A percentile compares a stretch with the other conserved stretches of the same genome.
Evolutionary conservation across 108 stramenopile genomes (phyloP).

Genomic region (Nitzschia palea): DNA sequence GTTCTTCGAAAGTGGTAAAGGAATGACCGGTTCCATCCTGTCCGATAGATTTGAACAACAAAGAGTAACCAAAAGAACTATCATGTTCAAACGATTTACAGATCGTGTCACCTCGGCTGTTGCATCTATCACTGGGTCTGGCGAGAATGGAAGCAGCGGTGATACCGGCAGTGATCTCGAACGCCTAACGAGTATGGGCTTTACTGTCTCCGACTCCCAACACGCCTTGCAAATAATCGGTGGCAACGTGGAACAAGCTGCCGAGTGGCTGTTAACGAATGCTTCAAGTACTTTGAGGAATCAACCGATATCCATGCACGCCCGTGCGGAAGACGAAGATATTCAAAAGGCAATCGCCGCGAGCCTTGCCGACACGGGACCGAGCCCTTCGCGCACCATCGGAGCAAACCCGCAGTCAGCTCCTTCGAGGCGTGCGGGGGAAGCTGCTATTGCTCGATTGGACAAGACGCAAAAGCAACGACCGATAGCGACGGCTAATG

Average conservation of each 20-base stretch:
- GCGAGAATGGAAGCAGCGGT: slow-evolving; percentile 28
- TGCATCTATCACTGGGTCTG: slow-evolving; percentile 25
- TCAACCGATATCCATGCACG: not conserved
- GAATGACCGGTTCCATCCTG: too few relatives aligned
- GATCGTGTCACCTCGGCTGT: slow-evolving; percentile 45
- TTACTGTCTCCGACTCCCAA: slow-evolving; percentile 49
- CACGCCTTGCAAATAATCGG: slow-evolving; percentile 60
- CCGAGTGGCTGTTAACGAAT: slow-evolving; percentile 55
- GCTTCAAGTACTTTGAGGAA: not conserved
- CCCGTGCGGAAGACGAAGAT: slow-evolving; percentile 34
- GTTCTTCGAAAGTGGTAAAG: not conserved
- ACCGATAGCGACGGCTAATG: not conserved
- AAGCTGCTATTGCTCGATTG: slow-evolving; percentile 42
- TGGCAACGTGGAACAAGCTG: slow-evolving; percentile 69
- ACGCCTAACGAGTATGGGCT: slow-evolving; percentile 66
- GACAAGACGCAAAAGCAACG: slow-evolving; percentile 10
- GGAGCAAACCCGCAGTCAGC: slow-evolving; percentile 30
- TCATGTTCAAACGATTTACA: slow-evolving; percentile 48
- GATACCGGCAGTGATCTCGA: not conserved
- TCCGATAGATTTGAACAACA: too few relatives aligned
- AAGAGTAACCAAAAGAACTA: too few relatives aligned
- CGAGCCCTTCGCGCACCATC: slow-evolving; percentile 9
- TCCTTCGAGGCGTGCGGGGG: slow-evolving; percentile 43
- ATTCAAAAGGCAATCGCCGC: slow-evolving; percentile 37
- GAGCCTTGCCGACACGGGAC: slow-evolving; percentile 16